A percentile compares a stretch with the other conserved stretches of the same genome.
phyloP scores from a whole-genome alignment of 1,139 yeast species.

The Geotrichum armillariae region DNA sequence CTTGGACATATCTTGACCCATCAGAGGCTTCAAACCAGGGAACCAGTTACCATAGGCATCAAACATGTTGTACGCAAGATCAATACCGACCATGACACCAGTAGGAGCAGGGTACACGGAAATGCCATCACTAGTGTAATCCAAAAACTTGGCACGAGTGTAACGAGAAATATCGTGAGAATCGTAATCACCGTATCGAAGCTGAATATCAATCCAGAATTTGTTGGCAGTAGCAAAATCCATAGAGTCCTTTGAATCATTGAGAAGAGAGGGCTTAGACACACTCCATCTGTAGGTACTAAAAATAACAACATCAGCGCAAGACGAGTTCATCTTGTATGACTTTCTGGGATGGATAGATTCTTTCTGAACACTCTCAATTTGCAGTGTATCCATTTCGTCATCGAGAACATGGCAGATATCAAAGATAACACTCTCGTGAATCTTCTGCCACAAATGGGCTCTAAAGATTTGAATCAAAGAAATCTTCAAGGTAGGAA shows the following conservation, averaged over 20 bases:
- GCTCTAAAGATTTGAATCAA: constrained; percentile 96
- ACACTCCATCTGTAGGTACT: constrained; percentile 84
- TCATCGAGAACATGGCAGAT: constrained; percentile 88
- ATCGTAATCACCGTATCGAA: constrained; percentile 96
- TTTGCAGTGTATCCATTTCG: constrained; percentile 78
- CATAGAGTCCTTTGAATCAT: constrained; percentile 43
- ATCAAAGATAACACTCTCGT: constrained; percentile 92
- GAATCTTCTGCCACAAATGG: constrained; percentile 98
- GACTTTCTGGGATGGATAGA: constrained; percentile 97
- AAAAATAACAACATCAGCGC: constrained; percentile 83
- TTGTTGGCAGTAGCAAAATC: constrained; percentile 57
- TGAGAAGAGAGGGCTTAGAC: constrained; percentile 75
- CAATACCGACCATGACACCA: constrained; percentile 88
- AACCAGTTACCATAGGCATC: constrained; percentile 98
- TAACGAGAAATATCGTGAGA: constrained; percentile 95
- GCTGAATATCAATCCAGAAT: constrained; percentile 94
- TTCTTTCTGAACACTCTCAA: constrained; percentile 85
- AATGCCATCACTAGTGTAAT: constrained; percentile 84
- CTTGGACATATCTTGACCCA: constrained; percentile 90
- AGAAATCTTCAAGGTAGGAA: constrained; percentile 94
- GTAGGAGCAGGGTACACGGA: constrained; percentile 92
- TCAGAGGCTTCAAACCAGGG: constrained; percentile 85
- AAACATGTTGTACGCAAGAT: constrained; percentile 92
- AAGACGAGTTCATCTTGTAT: constrained; percentile 93
- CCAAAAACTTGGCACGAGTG: constrained; percentile 88